phyloP scores from a whole-genome alignment of 305 asterid species.

The Salvia sclarea region DNA sequence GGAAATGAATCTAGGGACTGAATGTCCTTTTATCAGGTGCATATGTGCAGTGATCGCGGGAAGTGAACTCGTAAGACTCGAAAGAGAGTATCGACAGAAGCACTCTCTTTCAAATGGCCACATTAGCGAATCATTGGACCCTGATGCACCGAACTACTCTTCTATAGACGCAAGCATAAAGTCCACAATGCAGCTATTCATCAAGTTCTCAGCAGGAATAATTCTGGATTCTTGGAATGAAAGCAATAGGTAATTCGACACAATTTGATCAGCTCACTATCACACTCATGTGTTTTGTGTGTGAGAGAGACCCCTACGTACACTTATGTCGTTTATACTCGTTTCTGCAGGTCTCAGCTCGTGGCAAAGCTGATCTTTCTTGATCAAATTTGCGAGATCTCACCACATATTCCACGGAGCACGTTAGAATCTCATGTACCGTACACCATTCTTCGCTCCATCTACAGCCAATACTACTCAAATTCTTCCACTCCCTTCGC shows the following conservation, averaged over 20 bases:
- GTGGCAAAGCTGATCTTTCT: slow-evolving; percentile 89
- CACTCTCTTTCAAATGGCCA: slow-evolving; percentile 81
- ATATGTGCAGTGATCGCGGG: slow-evolving; percentile 89
- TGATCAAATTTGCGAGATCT: slow-evolving; percentile 85
- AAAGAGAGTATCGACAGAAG: slow-evolving; percentile 78
- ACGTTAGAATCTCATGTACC: slow-evolving; percentile 80
- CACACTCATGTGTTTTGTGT: not conserved
- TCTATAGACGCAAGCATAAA: slow-evolving; percentile 79
- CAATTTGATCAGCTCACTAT: not conserved
- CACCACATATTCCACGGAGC: slow-evolving; percentile 90
- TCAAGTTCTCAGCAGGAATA: slow-evolving; percentile 88
- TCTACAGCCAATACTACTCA: slow-evolving; percentile 82
- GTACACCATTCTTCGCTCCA: slow-evolving; percentile 77
- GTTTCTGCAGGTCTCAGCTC: slow-evolving; percentile 63
- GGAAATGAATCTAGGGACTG: slow-evolving; percentile 3
- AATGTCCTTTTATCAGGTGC: slow-evolving; percentile 59
- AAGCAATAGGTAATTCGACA: slow-evolving; percentile 56
- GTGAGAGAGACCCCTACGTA: not conserved
- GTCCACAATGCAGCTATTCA: slow-evolving; percentile 84
- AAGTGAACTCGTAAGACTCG: slow-evolving; percentile 85
- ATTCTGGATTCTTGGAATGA: slow-evolving; percentile 88
- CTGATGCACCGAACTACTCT: slow-evolving; percentile 53
- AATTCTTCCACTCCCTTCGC: slow-evolving; percentile 69
- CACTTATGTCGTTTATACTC: slow-evolving; percentile 6
- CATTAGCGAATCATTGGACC: slow-evolving; percentile 56